Conservation (phyloP, 768 basidiomycete genomes). For the Amanita phalloides region DNA sequence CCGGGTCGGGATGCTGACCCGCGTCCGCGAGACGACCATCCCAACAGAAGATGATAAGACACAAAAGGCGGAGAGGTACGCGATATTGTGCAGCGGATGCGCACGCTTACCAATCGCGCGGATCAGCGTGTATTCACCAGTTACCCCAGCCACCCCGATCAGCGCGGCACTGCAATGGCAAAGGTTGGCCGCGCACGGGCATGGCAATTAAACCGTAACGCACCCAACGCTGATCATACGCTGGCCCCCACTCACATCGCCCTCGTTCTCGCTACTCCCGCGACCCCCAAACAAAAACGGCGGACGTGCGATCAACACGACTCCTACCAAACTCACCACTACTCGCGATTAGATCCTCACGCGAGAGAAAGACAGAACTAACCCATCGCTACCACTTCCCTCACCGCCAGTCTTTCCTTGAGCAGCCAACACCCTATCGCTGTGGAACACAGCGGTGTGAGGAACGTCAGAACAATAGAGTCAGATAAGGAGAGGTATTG, state of each 20-base stretch:
- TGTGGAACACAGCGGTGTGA: conserved; percentile 56
- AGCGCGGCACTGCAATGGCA: conserved; percentile 38
- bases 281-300: conserved; percentile 51
- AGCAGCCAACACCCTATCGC: conserved; percentile 51
- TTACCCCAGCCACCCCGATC: conserved; percentile 51
- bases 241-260: conserved; percentile 21
- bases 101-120: conserved; percentile 70
- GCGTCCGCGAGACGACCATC: conserved; percentile 30
- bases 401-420: conserved; percentile 44
- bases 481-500: conserved; percentile 72
- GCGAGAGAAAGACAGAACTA: not conserved
- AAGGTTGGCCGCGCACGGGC: not conserved
- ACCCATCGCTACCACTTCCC: conserved; percentile 46
- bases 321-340: conserved; percentile 65
- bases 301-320: conserved; percentile 75
- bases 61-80: conserved; percentile 53
- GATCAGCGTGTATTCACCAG: conserved; percentile 55
- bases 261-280: not conserved
- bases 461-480: conserved; percentile 66
- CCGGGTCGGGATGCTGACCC: conserved; percentile 32
- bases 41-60: conserved; percentile 26
- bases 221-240: conserved; percentile 54
- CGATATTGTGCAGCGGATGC: conserved; percentile 61
- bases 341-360: not conserved
- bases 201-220: conserved; percentile 7